These are phyloP conservation scores for Suhomyces chickasaworum DNA, from an alignment of 1,139 yeast species.

Conservation along the genomic window DNA sequence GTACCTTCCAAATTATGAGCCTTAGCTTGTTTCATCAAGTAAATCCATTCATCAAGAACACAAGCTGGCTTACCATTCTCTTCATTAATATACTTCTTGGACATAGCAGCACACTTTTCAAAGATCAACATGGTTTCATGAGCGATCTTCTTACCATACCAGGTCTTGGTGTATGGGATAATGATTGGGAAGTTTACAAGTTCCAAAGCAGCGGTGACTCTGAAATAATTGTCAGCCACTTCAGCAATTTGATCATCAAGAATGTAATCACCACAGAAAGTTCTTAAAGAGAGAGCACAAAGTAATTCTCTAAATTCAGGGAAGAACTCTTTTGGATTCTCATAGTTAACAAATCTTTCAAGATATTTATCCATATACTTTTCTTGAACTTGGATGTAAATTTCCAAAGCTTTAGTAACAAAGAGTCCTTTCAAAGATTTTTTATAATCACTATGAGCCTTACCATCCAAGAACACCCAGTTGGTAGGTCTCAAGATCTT, in stretches of 20 bases:
- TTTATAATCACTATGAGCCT: slow-evolving; percentile 91
- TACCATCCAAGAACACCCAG: slow-evolving; percentile 98
- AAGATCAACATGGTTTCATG: slow-evolving; percentile 92
- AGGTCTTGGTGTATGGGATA: slow-evolving; percentile 91
- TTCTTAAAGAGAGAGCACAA: slow-evolving; percentile 89
- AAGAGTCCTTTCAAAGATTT: slow-evolving; percentile 87
- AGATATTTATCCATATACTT: slow-evolving; percentile 79
- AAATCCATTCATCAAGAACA: slow-evolving; percentile 95
- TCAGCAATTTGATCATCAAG: slow-evolving; percentile 84
- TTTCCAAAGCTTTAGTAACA: slow-evolving; percentile 78
- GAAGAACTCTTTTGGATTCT: slow-evolving; percentile 75
- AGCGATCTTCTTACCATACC: slow-evolving; percentile 95
- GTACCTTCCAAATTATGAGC: slow-evolving; percentile 42
- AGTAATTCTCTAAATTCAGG: slow-evolving; percentile 92
- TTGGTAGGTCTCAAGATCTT: slow-evolving; percentile 91
- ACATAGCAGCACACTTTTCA: slow-evolving; percentile 81
- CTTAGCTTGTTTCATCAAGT: slow-evolving; percentile 77
- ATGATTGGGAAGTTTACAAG: slow-evolving; percentile 96
- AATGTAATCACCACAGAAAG: slow-evolving; percentile 95
- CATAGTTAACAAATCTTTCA: slow-evolving; percentile 59
- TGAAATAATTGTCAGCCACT: slow-evolving; percentile 88
- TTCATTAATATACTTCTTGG: slow-evolving; percentile 72
- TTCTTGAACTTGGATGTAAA: slow-evolving; percentile 84
- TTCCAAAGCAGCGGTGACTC: slow-evolving; percentile 93
- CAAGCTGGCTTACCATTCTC: slow-evolving; percentile 80